Evolutionary conservation across 208 protist species (phyloP).

Genomic region (Leishmania mexicana): DNA sequence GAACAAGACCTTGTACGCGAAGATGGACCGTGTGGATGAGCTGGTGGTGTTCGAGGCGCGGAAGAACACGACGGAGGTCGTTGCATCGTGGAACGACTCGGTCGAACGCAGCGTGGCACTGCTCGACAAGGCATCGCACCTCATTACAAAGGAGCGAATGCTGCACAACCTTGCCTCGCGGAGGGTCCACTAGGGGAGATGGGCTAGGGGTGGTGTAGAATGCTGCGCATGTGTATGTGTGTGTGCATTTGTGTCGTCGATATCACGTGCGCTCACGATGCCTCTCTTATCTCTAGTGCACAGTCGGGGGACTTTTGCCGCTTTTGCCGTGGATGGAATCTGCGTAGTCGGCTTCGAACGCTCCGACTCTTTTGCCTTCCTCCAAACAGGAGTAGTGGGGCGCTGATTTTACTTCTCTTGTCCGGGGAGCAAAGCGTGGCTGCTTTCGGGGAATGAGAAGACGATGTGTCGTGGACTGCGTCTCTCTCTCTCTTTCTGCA

Average conservation of each 20-base stretch:
- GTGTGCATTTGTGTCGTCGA: not conserved
- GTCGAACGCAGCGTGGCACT: constrained; percentile 89
- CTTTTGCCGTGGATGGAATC: not conserved
- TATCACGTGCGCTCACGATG: constrained; percentile 5
- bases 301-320: not conserved
- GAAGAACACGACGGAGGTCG: constrained; percentile 89
- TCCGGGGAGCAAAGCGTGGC: not conserved
- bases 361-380: not conserved
- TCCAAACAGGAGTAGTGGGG: not conserved
- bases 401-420: constrained; percentile 6
- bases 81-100: constrained; percentile 87
- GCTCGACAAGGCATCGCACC: constrained; percentile 93
- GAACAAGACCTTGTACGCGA: constrained; percentile 90
- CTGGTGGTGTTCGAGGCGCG: constrained; percentile 90
- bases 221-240: constrained; percentile 1
- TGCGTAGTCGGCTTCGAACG: not conserved
- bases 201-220: not conserved
- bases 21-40: constrained; percentile 94
- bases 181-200: constrained; percentile 22
- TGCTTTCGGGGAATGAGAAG: constrained; percentile 8
- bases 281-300: not conserved
- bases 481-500: constrained; percentile 2
- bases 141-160: constrained; percentile 95
- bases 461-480: not conserved
- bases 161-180: constrained; percentile 65